Conservation (phyloP, 345 rosid genomes). For the Gossypium australe region DNA sequence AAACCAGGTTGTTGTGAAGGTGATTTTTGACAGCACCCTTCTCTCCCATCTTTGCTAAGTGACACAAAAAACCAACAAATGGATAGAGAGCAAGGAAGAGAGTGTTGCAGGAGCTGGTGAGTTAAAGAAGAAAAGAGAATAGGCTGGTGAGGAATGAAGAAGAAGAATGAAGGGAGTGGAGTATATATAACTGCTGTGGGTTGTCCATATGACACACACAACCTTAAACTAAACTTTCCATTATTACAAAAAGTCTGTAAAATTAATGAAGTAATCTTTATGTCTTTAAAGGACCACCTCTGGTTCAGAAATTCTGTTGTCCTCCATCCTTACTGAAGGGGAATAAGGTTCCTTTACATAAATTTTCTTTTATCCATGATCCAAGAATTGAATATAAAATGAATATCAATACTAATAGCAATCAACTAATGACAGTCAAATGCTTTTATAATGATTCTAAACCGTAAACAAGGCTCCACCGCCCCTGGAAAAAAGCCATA, state of each 20-base stretch:
- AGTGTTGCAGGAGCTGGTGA: background rate
- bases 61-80: conserved; percentile 13
- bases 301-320: conserved; percentile 27
- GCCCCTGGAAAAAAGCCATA: too few species aligned
- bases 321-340: conserved; percentile 30
- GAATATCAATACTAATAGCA: background rate
- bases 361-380: background rate
- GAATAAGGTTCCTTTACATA: conserved; percentile 31
- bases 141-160: background rate
- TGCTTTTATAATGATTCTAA: background rate
- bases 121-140: background rate
- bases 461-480: background rate
- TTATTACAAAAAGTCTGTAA: background rate
- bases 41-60: conserved; percentile 26
- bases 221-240: background rate
- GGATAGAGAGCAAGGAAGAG: background rate
- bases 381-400: background rate
- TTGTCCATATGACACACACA: background rate
- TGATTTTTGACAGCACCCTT: conserved; percentile 13
- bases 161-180: background rate
- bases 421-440: conserved; percentile 12
- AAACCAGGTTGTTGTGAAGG: conserved; percentile 22
- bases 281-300: conserved; percentile 19
- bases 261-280: background rate
- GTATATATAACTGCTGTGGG: conserved; percentile 10